Conservation (phyloP, 23 red algal species). For the Cyanidioschyzon merolae region DNA sequence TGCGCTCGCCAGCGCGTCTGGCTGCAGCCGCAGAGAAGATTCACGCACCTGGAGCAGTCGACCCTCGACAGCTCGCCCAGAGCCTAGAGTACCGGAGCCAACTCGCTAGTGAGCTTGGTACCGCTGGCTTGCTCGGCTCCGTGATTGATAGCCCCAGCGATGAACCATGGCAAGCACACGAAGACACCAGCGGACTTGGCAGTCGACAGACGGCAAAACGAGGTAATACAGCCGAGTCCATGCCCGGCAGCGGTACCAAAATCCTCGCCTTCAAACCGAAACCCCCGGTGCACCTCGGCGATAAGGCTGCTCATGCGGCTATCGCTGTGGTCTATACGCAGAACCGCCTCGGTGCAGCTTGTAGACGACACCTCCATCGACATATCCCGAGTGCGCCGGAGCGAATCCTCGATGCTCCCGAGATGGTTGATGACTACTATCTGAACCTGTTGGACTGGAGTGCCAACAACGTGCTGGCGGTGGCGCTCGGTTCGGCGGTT, state of each 20-base stretch:
- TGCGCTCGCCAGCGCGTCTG: neutral
- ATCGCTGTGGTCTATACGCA: slow-evolving; percentile 57
- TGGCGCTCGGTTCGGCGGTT: slow-evolving; percentile 68
- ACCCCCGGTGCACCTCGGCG: slow-evolving; percentile 60
- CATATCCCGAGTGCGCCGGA: slow-evolving; percentile 69
- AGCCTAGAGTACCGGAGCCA: neutral
- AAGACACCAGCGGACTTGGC: neutral
- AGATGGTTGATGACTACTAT: slow-evolving; percentile 81
- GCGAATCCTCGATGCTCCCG: slow-evolving; percentile 82
- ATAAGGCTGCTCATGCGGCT: slow-evolving; percentile 39
- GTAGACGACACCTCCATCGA: slow-evolving; percentile 57
- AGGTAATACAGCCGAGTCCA: neutral
- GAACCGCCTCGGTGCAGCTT: slow-evolving; percentile 15
- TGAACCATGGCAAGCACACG: neutral
- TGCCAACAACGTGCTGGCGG: slow-evolving; percentile 62
- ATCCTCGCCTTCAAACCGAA: slow-evolving; percentile 89
- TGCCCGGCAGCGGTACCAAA: slow-evolving; percentile 29
- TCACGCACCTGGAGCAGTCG: neutral
- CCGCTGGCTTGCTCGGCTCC: neutral
- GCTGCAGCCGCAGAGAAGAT: neutral
- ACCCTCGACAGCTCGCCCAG: neutral
- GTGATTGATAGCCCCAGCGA: neutral
- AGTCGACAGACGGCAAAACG: neutral
- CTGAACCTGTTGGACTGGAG: slow-evolving; percentile 96
- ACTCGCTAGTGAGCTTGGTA: neutral